Evolutionary conservation across 495 filamentous ascomycete species (phyloP), one percentile per base, ranked within the genome.

Genomic region (Penicillium macrosclerotiorum): DNA sequence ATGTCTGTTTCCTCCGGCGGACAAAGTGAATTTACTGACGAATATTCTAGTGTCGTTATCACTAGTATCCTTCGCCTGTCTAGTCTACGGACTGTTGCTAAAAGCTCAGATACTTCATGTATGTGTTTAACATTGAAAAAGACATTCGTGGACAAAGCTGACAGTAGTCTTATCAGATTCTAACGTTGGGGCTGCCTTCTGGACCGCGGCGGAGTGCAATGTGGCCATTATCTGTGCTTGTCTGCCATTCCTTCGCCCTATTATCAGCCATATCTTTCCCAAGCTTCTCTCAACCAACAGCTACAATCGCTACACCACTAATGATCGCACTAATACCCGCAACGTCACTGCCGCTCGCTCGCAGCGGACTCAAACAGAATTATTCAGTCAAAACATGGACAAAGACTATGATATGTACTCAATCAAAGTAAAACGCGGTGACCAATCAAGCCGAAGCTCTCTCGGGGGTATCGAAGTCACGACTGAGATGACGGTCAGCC

Each of bases 171-270:
- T 48, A 45, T 53, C 29, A 17, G 35, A 38, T 1, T 8, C 13
- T 27, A 81, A 80, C 54, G 72, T 80, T 23, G 71, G 63, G 31
- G 71, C 73, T 4, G 76, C 77, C 0, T 78, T 72, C 54, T 95
- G 89, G 89, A 89, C 85, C 13, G 85, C 85, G 18, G 80, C 94
- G 43, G 90, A 95, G 63, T 88, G 91, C 64, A 89, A 94, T 61
- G 75, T 78, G 9, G 79, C 88, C 19, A 91, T 94, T 52, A 83
- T 89, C 50, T 91, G 86, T 50, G 86, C 84, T 37, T 93, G 87
- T 54, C 81, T 94, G 16, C 90, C 90, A 11, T 90, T 86, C 16
- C 68, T 94, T 29, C 92, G 92, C 45, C 90, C 90, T 8, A 69
- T 95, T n/a, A 77, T 89, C 54, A 82, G 83, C 35, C 74, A 75